These are phyloP conservation scores for Wickerhamomyces bovis DNA, from an alignment of 805 yeast species.

Conservation along the genomic window DNA sequence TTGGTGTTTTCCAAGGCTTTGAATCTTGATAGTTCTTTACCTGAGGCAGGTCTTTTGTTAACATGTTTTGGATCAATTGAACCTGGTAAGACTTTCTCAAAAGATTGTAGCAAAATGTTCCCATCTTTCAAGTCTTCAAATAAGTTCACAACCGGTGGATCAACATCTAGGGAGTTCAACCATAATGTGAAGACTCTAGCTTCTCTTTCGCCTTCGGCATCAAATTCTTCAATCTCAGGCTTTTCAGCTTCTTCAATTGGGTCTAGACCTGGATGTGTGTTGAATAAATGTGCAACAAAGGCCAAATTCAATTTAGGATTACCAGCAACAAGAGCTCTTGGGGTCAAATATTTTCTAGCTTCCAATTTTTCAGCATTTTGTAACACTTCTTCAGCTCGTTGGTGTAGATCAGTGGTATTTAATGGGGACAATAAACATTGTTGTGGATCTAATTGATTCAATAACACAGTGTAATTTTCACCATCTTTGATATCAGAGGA, in stretches of 20 bases:
- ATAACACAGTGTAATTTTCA: conserved; percentile 85
- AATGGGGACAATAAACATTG: conserved; percentile 79
- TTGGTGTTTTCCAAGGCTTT: conserved; percentile 97
- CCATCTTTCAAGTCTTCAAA: conserved; percentile 97
- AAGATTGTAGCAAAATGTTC: conserved; percentile 80
- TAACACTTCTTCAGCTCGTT: conserved; percentile 84
- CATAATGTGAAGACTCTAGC: conserved; percentile 97
- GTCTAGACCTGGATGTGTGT: conserved; percentile 94
- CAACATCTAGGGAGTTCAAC: conserved; percentile 94
- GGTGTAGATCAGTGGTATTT: conserved; percentile 64
- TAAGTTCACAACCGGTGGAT: conserved; percentile 85
- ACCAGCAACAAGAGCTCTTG: conserved; percentile 88
- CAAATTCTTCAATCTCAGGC: conserved; percentile 95
- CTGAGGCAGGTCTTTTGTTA: conserved; percentile 76
- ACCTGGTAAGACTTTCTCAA: conserved; percentile 93
- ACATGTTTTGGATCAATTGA: conserved; percentile 72
- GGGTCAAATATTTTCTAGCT: conserved; percentile 91
- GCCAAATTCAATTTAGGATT: conserved; percentile 96
- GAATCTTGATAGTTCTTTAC: conserved; percentile 76
- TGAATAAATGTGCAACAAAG: conserved; percentile 94
- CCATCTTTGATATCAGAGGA: conserved; percentile 88
- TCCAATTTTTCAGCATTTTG: conserved; percentile 84
- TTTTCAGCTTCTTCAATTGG: conserved; percentile 89
- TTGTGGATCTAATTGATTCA: conserved; percentile 84
- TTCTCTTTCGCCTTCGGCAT: conserved; percentile 99